Percentiles rank a stretch among this genome's conserved stretches.
Evolutionary conservation across 2,329 filamentous ascomycete genomes (phyloP).

Genomic region (Penicillium brasilianum): DNA sequence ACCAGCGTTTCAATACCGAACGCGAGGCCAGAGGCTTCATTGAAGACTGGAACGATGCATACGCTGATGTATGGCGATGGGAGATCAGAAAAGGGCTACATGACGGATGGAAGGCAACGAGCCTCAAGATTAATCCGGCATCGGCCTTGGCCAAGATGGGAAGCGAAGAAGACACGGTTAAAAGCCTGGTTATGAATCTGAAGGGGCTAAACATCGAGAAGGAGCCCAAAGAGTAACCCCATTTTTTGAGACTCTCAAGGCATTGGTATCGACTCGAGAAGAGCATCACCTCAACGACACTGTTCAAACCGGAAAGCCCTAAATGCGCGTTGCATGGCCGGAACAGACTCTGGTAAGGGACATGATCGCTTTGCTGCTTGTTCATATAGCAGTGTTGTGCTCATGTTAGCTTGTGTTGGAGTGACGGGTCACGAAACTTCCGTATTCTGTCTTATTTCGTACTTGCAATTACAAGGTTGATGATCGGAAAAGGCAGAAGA

Average conservation of each 20-base stretch:
- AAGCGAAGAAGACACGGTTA: neutral
- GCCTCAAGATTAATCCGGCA: neutral
- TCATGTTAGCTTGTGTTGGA: neutral
- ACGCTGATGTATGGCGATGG: constrained; percentile 3
- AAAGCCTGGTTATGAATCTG: neutral
- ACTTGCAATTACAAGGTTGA: neutral
- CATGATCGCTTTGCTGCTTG: neutral
- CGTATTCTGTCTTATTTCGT: neutral
- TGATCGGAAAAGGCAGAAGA: neutral
- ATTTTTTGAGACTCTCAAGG: neutral
- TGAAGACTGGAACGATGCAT: constrained; percentile 3
- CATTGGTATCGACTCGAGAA: neutral
- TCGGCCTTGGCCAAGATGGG: neutral
- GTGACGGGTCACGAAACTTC: neutral
- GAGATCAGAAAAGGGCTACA: constrained; percentile 1
- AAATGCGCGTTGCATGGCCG: neutral
- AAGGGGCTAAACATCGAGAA: neutral
- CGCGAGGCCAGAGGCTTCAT: constrained; percentile 1
- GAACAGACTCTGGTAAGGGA: neutral
- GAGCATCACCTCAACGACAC: neutral
- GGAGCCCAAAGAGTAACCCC: neutral
- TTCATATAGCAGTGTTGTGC: neutral
- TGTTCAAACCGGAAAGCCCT: neutral
- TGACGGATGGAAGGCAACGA: neutral
- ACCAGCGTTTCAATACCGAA: neutral